Conservation (phyloP, 2,329 filamentous ascomycete genomes). For the Cordyceps tenuipes region DNA sequence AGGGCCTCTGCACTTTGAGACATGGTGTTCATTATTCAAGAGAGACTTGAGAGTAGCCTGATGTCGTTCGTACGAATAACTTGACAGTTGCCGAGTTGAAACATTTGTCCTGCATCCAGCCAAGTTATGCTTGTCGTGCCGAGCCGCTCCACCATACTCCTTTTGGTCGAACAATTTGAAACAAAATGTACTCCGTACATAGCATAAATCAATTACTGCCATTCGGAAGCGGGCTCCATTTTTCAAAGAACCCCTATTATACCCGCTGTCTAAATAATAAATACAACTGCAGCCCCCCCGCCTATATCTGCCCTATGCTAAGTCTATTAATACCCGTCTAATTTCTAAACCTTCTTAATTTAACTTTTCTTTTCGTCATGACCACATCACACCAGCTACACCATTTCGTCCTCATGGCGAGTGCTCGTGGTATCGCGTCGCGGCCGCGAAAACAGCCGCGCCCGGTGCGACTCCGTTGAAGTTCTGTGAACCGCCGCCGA, state of each 20-base stretch:
- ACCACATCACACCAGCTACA: not conserved
- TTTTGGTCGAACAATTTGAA: not conserved
- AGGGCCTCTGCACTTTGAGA: not conserved
- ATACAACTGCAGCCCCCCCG: not conserved
- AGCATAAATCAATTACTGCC: not conserved
- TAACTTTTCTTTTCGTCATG: not conserved
- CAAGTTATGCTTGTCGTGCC: not conserved
- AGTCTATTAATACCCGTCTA: not conserved
- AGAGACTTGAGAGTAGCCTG: not conserved
- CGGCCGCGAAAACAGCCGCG: slow-evolving; percentile 1
- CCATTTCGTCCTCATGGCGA: slow-evolving; percentile 8
- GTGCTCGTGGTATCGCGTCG: slow-evolving; percentile 2
- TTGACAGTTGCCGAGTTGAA: not conserved
- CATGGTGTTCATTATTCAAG: not conserved
- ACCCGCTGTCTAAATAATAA: not conserved
- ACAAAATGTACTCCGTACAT: not conserved
- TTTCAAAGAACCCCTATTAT: not conserved
- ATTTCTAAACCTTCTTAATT: not conserved
- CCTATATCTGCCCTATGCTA: not conserved
- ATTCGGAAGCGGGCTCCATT: not conserved
- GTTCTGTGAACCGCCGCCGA: slow-evolving; percentile 3
- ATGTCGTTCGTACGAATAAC: not conserved
- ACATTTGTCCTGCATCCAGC: not conserved
- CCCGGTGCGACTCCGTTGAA: slow-evolving; percentile 11
- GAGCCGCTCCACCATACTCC: not conserved